These are phyloP conservation scores for Adenanthera pavonina DNA, from an alignment of 306 rosid genomes.

Conservation along the genomic window DNA sequence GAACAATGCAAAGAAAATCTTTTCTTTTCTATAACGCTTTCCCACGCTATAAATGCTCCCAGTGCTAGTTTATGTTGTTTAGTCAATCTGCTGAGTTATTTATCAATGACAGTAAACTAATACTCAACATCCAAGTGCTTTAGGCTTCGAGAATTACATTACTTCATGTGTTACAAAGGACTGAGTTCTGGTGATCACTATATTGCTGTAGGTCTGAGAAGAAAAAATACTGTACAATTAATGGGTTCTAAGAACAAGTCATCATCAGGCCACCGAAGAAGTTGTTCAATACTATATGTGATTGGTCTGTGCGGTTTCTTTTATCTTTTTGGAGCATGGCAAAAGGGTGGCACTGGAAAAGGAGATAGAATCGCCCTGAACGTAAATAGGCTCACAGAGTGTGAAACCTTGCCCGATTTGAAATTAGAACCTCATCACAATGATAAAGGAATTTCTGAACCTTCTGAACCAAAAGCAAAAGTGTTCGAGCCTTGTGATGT, in stretches of 20 bases:
- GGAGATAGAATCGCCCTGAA: conserved; percentile 72
- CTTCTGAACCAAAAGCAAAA: conserved; percentile 62
- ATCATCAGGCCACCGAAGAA: conserved; percentile 55
- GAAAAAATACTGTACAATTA: conserved; percentile 9
- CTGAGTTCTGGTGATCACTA: conserved; percentile 31
- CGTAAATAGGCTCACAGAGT: conserved; percentile 68
- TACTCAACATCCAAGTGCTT: not conserved
- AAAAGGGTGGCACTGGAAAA: conserved; percentile 84
- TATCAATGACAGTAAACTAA: not conserved
- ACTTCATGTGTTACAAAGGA: conserved; percentile 9
- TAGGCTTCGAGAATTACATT: conserved; percentile 17
- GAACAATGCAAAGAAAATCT: not conserved
- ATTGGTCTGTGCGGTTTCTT: conserved; percentile 80
- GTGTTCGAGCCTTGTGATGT: conserved; percentile 74
- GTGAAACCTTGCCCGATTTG: conserved; percentile 61
- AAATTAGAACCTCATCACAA: conserved; percentile 83
- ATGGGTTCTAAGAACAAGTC: conserved; percentile 76
- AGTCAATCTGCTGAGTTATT: not conserved
- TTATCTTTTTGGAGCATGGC: conserved; percentile 97
- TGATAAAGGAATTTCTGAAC: conserved; percentile 47
- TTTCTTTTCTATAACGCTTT: not conserved
- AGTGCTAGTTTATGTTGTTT: not conserved
- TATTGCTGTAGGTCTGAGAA: conserved; percentile 30
- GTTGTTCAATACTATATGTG: conserved; percentile 71
- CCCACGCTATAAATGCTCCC: not conserved